Percentiles rank a stretch among this genome's conserved stretches.
Evolutionary conservation across 345 rosid genomes (phyloP).

Genomic region (Moricandia moricandioides): DNA sequence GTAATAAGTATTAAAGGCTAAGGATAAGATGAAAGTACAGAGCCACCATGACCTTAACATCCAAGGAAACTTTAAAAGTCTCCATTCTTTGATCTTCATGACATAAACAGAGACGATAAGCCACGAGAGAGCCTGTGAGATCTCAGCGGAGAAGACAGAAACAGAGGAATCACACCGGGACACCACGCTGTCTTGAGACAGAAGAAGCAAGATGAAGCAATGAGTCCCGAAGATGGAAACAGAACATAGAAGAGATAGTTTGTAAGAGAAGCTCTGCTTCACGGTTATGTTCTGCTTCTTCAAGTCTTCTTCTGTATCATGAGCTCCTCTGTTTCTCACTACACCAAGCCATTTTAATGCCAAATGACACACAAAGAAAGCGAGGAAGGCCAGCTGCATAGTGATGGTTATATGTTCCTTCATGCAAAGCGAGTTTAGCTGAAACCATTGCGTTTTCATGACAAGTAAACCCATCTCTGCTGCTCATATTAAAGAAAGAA

Average conservation of each 20-base stretch:
- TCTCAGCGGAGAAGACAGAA: constrained; percentile 48
- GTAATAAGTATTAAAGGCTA: constrained; percentile 36
- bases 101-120: constrained; percentile 39
- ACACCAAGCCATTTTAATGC: constrained; percentile 27
- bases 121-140: constrained; percentile 51
- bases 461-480: constrained; percentile 10
- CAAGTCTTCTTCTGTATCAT: constrained; percentile 32
- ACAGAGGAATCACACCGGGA: constrained; percentile 44
- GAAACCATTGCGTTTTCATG: constrained; percentile 39
- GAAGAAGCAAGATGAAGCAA: constrained; percentile 41
- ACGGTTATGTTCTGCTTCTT: constrained; percentile 30
- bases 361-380: constrained; percentile 38
- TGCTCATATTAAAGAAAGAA: neutral
- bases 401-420: constrained; percentile 54
- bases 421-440: constrained; percentile 46
- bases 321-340: constrained; percentile 32
- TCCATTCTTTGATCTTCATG: constrained; percentile 37
- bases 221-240: constrained; percentile 47
- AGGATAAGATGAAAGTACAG: constrained; percentile 60
- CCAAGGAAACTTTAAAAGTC: constrained; percentile 54
- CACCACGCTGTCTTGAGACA: constrained; percentile 34
- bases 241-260: constrained; percentile 46
- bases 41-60: constrained; percentile 81
- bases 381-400: constrained; percentile 52
- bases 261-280: constrained; percentile 47